Base-by-base conservation (phyloP, 805 yeast genomes). In the Lipomyces yamanashiensis region DNA sequence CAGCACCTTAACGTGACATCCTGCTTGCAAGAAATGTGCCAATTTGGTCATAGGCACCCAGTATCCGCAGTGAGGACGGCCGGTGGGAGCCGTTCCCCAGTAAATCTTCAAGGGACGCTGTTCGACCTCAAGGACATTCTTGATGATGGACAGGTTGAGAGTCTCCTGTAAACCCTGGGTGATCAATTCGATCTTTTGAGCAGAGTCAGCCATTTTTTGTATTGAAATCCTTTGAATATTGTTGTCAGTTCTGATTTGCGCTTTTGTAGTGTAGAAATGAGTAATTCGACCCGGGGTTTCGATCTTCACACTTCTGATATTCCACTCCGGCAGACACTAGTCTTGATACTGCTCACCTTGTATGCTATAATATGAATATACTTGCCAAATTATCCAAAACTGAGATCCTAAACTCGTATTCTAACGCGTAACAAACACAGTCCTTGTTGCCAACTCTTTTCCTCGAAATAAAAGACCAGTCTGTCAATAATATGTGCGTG, bases 41-140 rank as follows among this genome's bases (percentile, higher is more conserved):
- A 95, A 79, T 77, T 95, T 93, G 66, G 96, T 88, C 98, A 95
- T 93, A 58, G 98, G 95, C 44, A 95, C 99, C 74, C 95, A 91
- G 83, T 95, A 95, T 58, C 98, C 99, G 80, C 98, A 92, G 79
- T 95, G 99, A 51, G 98, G 97, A 78, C 85, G 90, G 58, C 99
- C 99, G 4, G 99, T 95, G 65, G 99, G 98, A 7, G 99, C 99
- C 21, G 98, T 92, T 70, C 99, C 99, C 98, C 98, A 95, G 85
- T 95, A 95, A 73, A 95, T 79, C 73, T 86, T 89, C 70, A 96
- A 77, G 13, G 95, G 90, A 72, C 96, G 86, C 72, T 90, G 85
- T 73, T 90, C 88, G 60, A 84, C 87, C 74, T 89, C 95, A 66
- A 92, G 80, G 40, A 91, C 85, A 74, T 91, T 84, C 74, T 89